These are phyloP conservation scores for Mycena haematopus DNA, from an alignment of 768 basidiomycete species.

Conservation along the genomic window DNA sequence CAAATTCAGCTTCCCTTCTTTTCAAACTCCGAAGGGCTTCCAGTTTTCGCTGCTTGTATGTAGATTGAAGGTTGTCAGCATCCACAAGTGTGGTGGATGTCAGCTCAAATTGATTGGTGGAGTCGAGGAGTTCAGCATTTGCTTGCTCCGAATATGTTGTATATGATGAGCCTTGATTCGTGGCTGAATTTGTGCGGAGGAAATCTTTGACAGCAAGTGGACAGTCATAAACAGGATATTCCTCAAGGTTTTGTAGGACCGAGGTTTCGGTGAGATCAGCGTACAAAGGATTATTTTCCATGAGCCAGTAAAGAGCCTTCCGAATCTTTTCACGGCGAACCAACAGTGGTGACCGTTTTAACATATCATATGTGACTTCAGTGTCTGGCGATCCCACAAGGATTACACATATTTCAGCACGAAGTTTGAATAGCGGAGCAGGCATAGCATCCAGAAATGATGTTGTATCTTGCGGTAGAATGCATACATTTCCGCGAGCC, in stretches of 20 bases:
- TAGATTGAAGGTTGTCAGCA: not conserved
- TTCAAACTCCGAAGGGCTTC: not conserved
- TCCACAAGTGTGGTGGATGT: not conserved
- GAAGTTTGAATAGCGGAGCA: not conserved
- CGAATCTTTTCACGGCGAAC: not conserved
- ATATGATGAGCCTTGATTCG: no score
- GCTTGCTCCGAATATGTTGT: no score
- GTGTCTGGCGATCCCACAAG: not conserved
- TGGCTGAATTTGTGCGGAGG: not conserved
- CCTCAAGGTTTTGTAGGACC: not conserved
- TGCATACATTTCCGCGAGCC: not conserved
- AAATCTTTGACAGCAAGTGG: not conserved
- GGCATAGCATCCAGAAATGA: not conserved
- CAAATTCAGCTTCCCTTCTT: not conserved
- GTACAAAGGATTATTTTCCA: not conserved
- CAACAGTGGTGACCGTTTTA: not conserved
- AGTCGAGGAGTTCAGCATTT: no score
- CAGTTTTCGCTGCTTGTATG: not conserved
- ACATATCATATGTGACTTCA: not conserved
- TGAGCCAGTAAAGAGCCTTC: not conserved
- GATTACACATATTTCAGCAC: not conserved
- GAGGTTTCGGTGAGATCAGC: not conserved
- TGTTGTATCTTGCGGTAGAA: not conserved
- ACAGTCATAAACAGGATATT: not conserved
- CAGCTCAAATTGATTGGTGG: not conserved